Base-by-base conservation (phyloP, 345 rosid species). In the Salix arbutifolia region DNA sequence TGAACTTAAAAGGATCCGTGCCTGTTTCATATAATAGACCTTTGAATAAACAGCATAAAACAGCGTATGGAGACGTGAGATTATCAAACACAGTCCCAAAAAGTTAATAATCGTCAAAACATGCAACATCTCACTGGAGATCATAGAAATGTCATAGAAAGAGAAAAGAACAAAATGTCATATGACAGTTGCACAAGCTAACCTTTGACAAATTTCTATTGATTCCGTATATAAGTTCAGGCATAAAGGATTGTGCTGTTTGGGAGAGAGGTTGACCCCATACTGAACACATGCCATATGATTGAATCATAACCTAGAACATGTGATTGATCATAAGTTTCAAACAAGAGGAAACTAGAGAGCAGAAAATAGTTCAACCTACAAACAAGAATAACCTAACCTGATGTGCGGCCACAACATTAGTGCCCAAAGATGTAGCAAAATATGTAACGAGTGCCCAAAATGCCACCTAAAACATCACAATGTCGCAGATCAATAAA, bases 241-340 rank as follows among this genome's bases (percentile, higher is more conserved):
- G 98, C 97, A 92, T 89, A 75, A 92, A 94, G 71, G 97, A 92
- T 77, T 94, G 96, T 68, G 98, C 95, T 52, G 97, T 91, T 81
- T 94, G 97, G 78, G 94, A 90, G 65, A 94, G 95, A 67, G 98
- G 97, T 84, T 88, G 93, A 23, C 97, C 94, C 83, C 89, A 94
- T 21, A 92, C 95, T 0, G 89, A 79, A 81, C 92, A 83, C 89
- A 94, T 87, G 83, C 84, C 16, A 60, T 67, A 87, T 19, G 83
- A 87, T 87, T 91, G 95, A 88, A 92, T 73, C 92, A 90, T 85
- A 78, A 90, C 90, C 97, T 91, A 75, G 10, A 35, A 13, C 40
- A 35, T 66, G 78, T 26, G 26, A 70, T 46, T 40, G 61, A 35
- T 48, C 35, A 64, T 16, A 42, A 37, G 46, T 56, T 77, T 56